A percentile compares a stretch with the other conserved stretches of the same genome.
These are phyloP conservation scores for Aspergillus ostianus DNA, from an alignment of 495 filamentous ascomycete genomes.

Conservation along the genomic window DNA sequence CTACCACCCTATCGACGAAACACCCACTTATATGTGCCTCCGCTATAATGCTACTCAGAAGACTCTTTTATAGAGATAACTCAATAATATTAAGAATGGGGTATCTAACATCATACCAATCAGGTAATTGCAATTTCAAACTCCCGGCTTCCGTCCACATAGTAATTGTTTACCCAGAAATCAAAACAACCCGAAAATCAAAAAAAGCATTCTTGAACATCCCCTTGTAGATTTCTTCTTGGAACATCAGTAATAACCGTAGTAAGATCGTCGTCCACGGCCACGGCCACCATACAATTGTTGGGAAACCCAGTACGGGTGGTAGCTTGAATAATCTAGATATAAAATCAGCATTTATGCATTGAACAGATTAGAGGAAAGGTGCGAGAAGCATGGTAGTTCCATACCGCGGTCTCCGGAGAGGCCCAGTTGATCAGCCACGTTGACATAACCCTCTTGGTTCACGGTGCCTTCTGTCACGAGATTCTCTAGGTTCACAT, in stretches of 20 bases:
- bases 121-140: background rate
- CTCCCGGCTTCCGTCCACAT: background rate
- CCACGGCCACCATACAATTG: constrained; percentile 23
- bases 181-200: too few relatives aligned
- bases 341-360: constrained; percentile 5
- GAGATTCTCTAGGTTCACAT: constrained; percentile 43
- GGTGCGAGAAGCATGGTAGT: constrained; percentile 25
- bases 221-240: background rate
- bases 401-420: constrained; percentile 52
- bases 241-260: background rate
- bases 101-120: background rate
- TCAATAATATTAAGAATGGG: background rate
- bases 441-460: constrained; percentile 65
- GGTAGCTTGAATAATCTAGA: constrained; percentile 44
- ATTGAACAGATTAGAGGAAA: constrained; percentile 1
- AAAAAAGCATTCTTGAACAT: background rate
- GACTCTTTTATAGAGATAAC: background rate
- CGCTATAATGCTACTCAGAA: background rate
- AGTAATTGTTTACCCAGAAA: too few relatives aligned
- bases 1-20: background rate
- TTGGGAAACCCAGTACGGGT: constrained; percentile 37
- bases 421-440: constrained; percentile 61
- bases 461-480: constrained; percentile 38
- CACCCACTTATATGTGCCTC: background rate
- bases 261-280: background rate